A percentile compares a stretch with the other conserved stretches of the same genome.
These are phyloP conservation scores for Hibiscus syriacus DNA, from an alignment of 345 rosid genomes.

Conservation along the genomic window DNA sequence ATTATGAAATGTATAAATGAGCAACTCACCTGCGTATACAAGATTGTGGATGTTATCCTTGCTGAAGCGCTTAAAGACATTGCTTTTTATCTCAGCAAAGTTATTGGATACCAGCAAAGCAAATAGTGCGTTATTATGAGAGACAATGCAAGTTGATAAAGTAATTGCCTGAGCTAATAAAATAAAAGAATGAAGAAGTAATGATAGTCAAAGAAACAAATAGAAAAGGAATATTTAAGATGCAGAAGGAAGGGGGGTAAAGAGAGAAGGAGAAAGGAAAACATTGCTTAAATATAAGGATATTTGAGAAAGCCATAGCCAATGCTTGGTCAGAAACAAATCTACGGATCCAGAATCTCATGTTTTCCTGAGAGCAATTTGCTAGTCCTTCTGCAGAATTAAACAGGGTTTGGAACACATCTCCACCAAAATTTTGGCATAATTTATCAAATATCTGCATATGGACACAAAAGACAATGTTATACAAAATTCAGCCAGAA, in stretches of 20 bases:
- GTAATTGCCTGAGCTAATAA: conserved; percentile 98
- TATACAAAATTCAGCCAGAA: not conserved
- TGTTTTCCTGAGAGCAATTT: conserved; percentile 49
- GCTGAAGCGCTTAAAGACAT: conserved; percentile 90
- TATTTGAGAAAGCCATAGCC: conserved; percentile 78
- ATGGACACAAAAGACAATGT: not conserved
- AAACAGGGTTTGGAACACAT: conserved; percentile 74
- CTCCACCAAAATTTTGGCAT: conserved; percentile 93
- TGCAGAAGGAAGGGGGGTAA: no score
- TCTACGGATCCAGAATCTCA: conserved; percentile 44
- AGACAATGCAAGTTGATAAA: conserved; percentile 82
- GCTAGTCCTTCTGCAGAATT: conserved; percentile 74
- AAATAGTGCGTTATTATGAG: conserved; percentile 92
- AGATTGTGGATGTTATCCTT: conserved; percentile 81
- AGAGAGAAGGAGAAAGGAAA: conserved; percentile 8
- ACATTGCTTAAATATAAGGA: conserved; percentile 34
- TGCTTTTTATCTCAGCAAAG: conserved; percentile 96
- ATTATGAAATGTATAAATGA: conserved; percentile 10
- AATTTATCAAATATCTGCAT: conserved; percentile 83
- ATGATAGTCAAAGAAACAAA: conserved; percentile 59
- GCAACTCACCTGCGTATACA: conserved; percentile 66
- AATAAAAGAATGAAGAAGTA: conserved; percentile 91
- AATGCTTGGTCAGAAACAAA: conserved; percentile 64
- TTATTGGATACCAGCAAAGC: conserved; percentile 98
- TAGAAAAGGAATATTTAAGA: conserved; percentile 1